Percentiles rank a stretch among this genome's conserved stretches.
These are phyloP conservation scores for Phaeosphaeria sp. DNA, from an alignment of 2,329 filamentous ascomycete genomes.

Conservation along the genomic window DNA sequence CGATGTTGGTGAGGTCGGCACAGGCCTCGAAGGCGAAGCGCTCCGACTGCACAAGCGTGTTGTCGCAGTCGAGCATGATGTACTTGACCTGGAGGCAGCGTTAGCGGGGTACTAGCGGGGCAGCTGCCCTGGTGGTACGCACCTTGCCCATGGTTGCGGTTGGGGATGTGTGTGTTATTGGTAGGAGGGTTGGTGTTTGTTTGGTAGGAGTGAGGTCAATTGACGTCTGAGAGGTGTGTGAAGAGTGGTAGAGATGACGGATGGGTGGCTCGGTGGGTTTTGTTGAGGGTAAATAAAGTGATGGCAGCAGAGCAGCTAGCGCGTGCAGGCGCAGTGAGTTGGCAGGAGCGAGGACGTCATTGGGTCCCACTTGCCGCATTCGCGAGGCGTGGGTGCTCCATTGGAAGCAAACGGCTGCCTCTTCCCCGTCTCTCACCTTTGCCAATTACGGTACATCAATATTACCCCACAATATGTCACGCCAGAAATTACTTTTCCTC, in stretches of 20 bases:
- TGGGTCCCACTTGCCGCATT: slow-evolving; percentile 12
- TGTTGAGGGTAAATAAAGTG: slow-evolving; percentile 38
- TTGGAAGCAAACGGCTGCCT: slow-evolving; percentile 5
- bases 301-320: neutral
- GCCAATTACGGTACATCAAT: neutral
- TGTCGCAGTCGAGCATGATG: slow-evolving; percentile 70
- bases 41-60: slow-evolving; percentile 92
- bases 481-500: slow-evolving; percentile 3
- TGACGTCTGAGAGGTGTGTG: slow-evolving; percentile 13
- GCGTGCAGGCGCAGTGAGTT: slow-evolving; percentile 28
- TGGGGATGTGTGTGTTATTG: slow-evolving; percentile 8
- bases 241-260: slow-evolving; percentile 11
- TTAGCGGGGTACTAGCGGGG: slow-evolving; percentile 32
- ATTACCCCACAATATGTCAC: neutral
- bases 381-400: slow-evolving; percentile 11
- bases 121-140: slow-evolving; percentile 12
- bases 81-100: slow-evolving; percentile 50
- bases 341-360: slow-evolving; percentile 35
- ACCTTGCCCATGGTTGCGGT: slow-evolving; percentile 43
- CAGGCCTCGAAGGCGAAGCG: slow-evolving; percentile 90
- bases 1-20: slow-evolving; percentile 86
- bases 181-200: slow-evolving; percentile 4
- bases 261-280: slow-evolving; percentile 17
- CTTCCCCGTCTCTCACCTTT: slow-evolving; percentile 12
- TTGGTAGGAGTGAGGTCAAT: slow-evolving; percentile 25